Base-by-base conservation (phyloP, 75 land plant species). In the Cryptomeria japonica region DNA sequence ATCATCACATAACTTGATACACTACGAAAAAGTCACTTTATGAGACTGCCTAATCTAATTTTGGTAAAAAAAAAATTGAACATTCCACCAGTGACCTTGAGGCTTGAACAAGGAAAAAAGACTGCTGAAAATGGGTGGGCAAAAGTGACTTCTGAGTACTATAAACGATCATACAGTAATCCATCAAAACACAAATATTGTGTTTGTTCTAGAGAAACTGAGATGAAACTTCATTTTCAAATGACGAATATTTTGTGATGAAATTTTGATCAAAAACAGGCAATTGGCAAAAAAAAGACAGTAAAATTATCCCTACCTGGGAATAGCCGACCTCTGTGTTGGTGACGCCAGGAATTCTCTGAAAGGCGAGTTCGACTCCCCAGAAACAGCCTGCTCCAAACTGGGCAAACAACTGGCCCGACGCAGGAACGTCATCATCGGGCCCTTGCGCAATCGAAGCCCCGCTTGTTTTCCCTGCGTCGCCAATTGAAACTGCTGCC, bases 351-450 rank as follows among this genome's bases (percentile, higher is more conserved):
- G 98, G 92, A 2, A 96, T 93, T 73, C 99, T 92, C 93, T 97
- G 99, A 85, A 89, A 97, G 5, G 94, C 96, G 47, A 97, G 91
- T 88, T 97, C 99, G 37, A 97, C 99, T 19, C 98, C 97, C 99
- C 99, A 97, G 87, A 97, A 97, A 86, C 98, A 96, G 0, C 98
- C 98, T 15, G 97, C 98, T 28, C 97, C 98, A 87, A 96, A 96
- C 87, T 94, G 93, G 0, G 98, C 97, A 84, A 95, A 92, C 87
- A 91, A 86, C 79, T 92, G 92, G 2, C 96, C 96, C 0, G 94
- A 89, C 31, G 93, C 94, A 0, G 98, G 94, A 12, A 86, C 56
- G 83, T 96, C 98, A 22, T 91, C 93, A 86, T 96, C 98, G 34
- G 98, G 96, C 15, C 95, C 98, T 85, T 93, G 96, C 31, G 96